These are phyloP conservation scores for Yamadazyma blattariae DNA, from an alignment of 1,139 yeast species.

Conservation along the genomic window DNA sequence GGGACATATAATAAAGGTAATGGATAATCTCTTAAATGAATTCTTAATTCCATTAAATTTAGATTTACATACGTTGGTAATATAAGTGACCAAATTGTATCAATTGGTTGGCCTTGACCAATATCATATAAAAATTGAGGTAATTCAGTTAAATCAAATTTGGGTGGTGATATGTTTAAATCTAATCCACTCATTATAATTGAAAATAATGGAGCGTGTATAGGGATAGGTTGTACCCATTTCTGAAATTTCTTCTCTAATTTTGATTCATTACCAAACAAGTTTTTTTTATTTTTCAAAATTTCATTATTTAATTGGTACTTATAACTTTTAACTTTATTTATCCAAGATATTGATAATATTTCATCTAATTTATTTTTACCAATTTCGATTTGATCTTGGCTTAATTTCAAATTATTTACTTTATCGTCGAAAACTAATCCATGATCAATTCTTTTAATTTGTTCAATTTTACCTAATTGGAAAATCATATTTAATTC, in stretches of 20 bases:
- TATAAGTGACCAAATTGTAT: constrained; percentile 63
- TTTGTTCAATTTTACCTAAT: constrained; percentile 72
- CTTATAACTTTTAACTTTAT: constrained; percentile 50
- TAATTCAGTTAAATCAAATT: constrained; percentile 50
- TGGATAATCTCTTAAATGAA: constrained; percentile 68
- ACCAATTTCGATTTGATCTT: constrained; percentile 10
- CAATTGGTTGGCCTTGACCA: constrained; percentile 82
- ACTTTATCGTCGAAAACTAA: constrained; percentile 45
- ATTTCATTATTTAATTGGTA: constrained; percentile 44
- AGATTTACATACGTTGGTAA: constrained; percentile 60
- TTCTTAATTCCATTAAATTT: constrained; percentile 47
- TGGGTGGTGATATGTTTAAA: constrained; percentile 52
- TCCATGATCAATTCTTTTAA: constrained; percentile 57
- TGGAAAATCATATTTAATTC: constrained; percentile 74
- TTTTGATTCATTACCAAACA: constrained; percentile 43
- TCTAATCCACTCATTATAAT: constrained; percentile 57
- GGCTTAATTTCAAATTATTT: constrained; percentile 2
- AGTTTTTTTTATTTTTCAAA: constrained; percentile 46
- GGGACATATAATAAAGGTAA: constrained; percentile 52
- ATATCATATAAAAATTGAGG: constrained; percentile 62
- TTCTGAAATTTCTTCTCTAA: constrained; percentile 49
- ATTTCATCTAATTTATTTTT: constrained; percentile 15
- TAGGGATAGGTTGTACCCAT: constrained; percentile 55
- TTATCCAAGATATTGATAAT: constrained; percentile 39
- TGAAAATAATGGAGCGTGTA: constrained; percentile 63